Conservation (phyloP, 1,284 basidiomycete genomes). For the Neolentinus lepideus region DNA sequence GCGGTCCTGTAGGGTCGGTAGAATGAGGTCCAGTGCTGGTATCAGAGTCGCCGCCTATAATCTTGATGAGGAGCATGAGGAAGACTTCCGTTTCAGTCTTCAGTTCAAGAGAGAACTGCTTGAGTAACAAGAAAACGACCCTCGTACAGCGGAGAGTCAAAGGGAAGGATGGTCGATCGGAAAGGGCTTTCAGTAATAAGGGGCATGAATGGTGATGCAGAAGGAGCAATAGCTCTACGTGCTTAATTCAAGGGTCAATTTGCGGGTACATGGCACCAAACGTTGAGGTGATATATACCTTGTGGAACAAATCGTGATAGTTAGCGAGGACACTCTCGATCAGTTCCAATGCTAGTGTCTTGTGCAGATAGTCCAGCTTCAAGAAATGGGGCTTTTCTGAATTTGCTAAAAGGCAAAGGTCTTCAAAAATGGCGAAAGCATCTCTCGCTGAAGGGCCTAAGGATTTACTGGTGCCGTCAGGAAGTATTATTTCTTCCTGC, state of each 20-base stretch:
- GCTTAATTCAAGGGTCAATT: conserved; percentile 36
- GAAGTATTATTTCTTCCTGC: conserved; percentile 44
- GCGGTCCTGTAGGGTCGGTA: conserved; percentile 24
- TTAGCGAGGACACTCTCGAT: conserved; percentile 97
- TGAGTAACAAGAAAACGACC: conserved; percentile 88
- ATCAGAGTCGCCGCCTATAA: conserved; percentile 66
- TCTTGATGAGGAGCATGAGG: conserved; percentile 72
- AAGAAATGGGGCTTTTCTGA: conserved; percentile 80
- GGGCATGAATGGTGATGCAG: conserved; percentile 88
- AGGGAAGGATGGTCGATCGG: conserved; percentile 81
- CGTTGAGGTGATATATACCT: conserved; percentile 37
- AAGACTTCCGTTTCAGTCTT: conserved; percentile 81
- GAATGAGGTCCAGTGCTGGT: conserved; percentile 25
- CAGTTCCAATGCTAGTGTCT: conserved; percentile 92
- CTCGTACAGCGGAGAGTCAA: conserved; percentile 87
- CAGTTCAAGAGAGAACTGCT: conserved; percentile 84
- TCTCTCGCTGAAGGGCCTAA: conserved; percentile 82
- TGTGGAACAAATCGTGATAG: conserved; percentile 83
- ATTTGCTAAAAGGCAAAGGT: conserved; percentile 83
- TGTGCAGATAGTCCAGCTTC: conserved; percentile 78
- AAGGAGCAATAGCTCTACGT: conserved; percentile 77
- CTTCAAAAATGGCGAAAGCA: conserved; percentile 84
- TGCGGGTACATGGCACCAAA: not conserved
- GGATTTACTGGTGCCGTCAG: conserved; percentile 50
- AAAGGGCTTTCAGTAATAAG: conserved; percentile 79